Evolutionary conservation across 164 flowering plant species (phyloP).

Genomic region (Warburgia ugandensis): DNA sequence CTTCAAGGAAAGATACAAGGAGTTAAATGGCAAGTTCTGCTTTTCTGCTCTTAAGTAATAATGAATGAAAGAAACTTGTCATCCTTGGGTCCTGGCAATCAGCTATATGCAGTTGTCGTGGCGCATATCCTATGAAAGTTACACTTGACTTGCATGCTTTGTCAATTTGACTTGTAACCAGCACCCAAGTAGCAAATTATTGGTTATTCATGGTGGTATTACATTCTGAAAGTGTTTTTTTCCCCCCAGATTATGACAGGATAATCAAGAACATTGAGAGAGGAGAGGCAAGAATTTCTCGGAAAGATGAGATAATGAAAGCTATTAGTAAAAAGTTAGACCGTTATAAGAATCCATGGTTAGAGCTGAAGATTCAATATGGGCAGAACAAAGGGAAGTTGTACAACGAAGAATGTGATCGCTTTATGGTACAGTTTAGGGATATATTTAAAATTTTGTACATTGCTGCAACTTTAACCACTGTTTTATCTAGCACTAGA

Average conservation of each 20-base stretch:
- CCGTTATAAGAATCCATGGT: constrained; percentile 99
- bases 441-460: background rate
- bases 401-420: constrained; percentile 99
- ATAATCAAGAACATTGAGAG: constrained; percentile 93
- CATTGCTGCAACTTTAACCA: background rate
- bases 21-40: constrained; percentile 61
- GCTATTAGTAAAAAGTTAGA: constrained; percentile 99
- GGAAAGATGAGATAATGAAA: constrained; percentile 98
- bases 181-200: too few species aligned
- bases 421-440: constrained; percentile 71
- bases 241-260: constrained; percentile 76
- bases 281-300: constrained; percentile 93
- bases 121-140: too few species aligned
- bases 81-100: background rate
- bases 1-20: constrained; percentile 92
- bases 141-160: too few species aligned
- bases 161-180: too few species aligned
- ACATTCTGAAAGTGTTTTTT: background rate
- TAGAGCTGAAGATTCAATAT: constrained; percentile 94
- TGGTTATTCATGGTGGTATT: too few species aligned
- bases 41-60: background rate
- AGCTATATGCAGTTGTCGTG: too few species aligned
- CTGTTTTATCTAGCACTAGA: background rate
- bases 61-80: background rate
- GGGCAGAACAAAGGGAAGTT: constrained; percentile 99